Evolutionary conservation across 129 eudicot genomes (phyloP).

Genomic region (Glebionis coronaria): DNA sequence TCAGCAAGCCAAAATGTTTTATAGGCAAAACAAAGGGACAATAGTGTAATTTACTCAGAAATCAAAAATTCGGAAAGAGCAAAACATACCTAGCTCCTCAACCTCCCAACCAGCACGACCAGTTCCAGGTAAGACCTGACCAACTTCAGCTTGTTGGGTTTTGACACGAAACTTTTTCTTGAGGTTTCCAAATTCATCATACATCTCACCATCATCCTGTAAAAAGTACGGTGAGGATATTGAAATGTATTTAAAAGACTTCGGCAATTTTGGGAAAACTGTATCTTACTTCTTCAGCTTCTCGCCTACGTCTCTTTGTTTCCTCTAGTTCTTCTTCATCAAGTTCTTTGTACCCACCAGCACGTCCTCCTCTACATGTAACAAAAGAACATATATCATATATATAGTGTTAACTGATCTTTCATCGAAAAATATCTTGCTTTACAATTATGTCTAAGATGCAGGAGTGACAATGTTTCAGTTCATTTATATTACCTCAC

Average conservation of each 20-base stretch:
- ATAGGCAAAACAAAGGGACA: no score
- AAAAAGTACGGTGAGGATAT: slow-evolving; percentile 10
- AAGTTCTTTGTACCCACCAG: slow-evolving; percentile 98
- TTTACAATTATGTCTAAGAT: background rate
- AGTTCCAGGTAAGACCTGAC: slow-evolving; percentile 67
- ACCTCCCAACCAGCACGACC: slow-evolving; percentile 99
- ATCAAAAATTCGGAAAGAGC: background rate
- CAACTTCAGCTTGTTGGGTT: slow-evolving; percentile 39
- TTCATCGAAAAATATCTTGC: background rate
- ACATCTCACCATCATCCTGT: slow-evolving; percentile 99
- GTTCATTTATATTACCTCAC: slow-evolving; percentile 54
- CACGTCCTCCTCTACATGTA: slow-evolving; percentile 88
- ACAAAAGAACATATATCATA: background rate
- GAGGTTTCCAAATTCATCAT: slow-evolving; percentile 20
- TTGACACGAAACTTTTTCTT: slow-evolving; percentile 19
- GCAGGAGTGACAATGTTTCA: background rate
- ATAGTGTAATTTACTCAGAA: background rate
- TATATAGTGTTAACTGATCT: background rate
- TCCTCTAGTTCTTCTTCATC: slow-evolving; percentile 97
- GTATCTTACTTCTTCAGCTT: slow-evolving; percentile 84
- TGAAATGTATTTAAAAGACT: background rate
- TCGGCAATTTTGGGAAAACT: background rate
- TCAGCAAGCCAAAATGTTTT: no score
- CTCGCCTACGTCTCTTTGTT: slow-evolving; percentile 82
- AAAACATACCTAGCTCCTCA: slow-evolving; percentile 71